Conservation (phyloP, 1,284 basidiomycete species). For the Taiwanofungus camphoratus region DNA sequence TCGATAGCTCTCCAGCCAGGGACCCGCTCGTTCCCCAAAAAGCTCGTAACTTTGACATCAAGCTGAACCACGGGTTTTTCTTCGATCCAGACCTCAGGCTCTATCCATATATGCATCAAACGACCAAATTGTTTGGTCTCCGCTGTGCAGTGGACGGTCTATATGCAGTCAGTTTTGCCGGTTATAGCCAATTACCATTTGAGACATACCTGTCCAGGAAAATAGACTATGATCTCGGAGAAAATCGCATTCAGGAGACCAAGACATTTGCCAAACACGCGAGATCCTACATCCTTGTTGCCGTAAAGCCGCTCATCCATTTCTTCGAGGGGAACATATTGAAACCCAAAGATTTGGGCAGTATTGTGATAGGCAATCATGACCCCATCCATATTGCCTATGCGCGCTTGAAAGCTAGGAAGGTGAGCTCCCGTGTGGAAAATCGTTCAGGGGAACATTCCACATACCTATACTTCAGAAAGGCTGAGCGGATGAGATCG, state of each 20-base stretch:
- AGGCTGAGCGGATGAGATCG: constrained; percentile 89
- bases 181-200: not conserved
- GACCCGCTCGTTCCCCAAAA: not conserved
- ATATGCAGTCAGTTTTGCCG: not conserved
- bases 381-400: constrained; percentile 97
- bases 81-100: constrained; percentile 47
- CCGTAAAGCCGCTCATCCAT: constrained; percentile 87
- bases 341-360: constrained; percentile 85
- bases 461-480: constrained; percentile 86
- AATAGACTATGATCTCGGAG: constrained; percentile 54
- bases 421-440: constrained; percentile 1
- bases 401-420: constrained; percentile 85
- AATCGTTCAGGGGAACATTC: not conserved
- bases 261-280: constrained; percentile 77
- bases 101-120: constrained; percentile 58
- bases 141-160: constrained; percentile 57
- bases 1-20: not conserved
- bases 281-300: constrained; percentile 51
- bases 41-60: constrained; percentile 30
- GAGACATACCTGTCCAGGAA: constrained; percentile 54
- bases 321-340: constrained; percentile 85
- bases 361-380: constrained; percentile 96
- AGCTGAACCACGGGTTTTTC: constrained; percentile 38
- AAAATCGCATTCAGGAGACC: constrained; percentile 69
- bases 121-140: constrained; percentile 42